Evolutionary conservation across 345 rosid species (phyloP).

Genomic region (Bruguiera gymnorhiza): DNA sequence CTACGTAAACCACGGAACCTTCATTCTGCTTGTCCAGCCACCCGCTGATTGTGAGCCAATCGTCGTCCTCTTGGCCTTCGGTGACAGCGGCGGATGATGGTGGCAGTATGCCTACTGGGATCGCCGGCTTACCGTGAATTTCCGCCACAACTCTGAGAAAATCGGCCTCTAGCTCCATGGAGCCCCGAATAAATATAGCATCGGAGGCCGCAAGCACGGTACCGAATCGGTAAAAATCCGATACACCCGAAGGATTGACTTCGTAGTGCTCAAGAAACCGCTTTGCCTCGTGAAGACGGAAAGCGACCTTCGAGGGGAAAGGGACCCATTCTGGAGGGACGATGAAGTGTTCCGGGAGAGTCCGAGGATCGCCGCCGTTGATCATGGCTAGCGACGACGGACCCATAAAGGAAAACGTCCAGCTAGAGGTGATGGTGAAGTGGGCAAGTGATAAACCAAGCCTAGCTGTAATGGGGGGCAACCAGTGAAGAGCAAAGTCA

Average conservation of each 20-base stretch:
- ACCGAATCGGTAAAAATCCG: neutral
- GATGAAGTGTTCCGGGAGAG: neutral
- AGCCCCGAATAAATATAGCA: neutral
- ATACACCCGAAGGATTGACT: neutral
- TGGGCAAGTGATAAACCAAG: neutral
- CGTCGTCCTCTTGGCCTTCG: neutral
- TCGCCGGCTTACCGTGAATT: neutral
- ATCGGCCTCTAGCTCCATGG: neutral
- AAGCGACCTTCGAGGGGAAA: constrained; percentile 4
- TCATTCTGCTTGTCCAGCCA: neutral
- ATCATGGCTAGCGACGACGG: neutral
- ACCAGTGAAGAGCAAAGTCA: neutral
- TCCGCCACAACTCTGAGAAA: neutral
- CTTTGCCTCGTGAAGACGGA: neutral
- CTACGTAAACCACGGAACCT: constrained; percentile 1
- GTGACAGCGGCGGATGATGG: neutral
- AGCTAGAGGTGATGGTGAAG: neutral
- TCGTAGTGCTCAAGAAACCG: neutral
- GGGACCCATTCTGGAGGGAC: neutral
- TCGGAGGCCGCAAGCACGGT: neutral
- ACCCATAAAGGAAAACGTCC: neutral
- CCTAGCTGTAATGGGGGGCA: neutral
- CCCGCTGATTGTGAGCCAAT: neutral
- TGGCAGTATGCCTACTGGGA: neutral
- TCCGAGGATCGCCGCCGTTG: neutral